Base-by-base conservation (phyloP, 345 rosid species). In the Cardamine chenopodiifolia region DNA sequence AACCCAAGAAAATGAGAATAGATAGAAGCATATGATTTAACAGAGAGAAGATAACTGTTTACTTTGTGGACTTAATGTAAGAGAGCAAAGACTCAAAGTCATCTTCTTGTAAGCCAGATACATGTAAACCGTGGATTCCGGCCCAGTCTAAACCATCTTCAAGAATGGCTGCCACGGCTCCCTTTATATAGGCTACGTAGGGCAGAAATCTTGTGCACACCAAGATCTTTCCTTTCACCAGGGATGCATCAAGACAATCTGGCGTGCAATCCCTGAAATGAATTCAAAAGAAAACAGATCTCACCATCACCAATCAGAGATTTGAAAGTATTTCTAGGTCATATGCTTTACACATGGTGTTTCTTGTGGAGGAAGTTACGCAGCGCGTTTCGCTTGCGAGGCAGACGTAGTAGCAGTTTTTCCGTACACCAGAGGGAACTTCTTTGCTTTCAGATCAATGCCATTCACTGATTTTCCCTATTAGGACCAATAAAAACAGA, bases 391-490 rank as follows among this genome's bases (percentile, higher is more conserved):
- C 2, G 10, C 73, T 1, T 69, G 31, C 1, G 55, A 69, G 9
- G 29, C 7, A 37, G 28, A 32, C 1, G 0, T 3, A 8, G 28
- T 47, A 58, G 11, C 69, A 9, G 57, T 31, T 7, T 20, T 6
- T 12, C 78, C 83, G 1, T 58, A 37, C 23, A 74, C 52, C 11
- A 84, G 26, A 8, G 87, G 87, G n/a, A 53, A 57, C n/a, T 35
- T 53, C 28, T 22, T 70, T 52, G 80, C 78, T 20, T 73, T 49
- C 6, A 64, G 22, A 19, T 56, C 70, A n/a, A 80, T 70, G 2
- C 80, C 1, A 58, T 85, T 80, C 5, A 82, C 22, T 2, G 88
- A 62, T 8, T 17, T 29, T 1, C 88, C 83, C 85, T 82, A 67
- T 58, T 64, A 44, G 11, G 6, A 25, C 1, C 14, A 57, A 2